Evolutionary conservation across 495 filamentous ascomycete species (phyloP).

Genomic region (Aspergillus sclerotiicarbonarius): DNA sequence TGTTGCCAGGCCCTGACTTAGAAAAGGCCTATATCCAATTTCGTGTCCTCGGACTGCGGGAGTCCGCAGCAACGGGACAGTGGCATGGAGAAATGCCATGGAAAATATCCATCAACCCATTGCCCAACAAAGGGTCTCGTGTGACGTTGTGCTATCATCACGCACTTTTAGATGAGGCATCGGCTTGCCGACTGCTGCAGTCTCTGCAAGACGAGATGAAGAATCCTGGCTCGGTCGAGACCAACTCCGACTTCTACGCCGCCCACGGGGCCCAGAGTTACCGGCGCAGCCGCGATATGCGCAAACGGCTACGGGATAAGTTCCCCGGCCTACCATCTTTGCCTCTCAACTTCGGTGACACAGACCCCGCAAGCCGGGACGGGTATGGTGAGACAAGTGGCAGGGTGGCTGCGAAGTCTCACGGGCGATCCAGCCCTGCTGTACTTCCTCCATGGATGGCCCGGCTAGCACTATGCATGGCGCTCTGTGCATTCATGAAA

Average conservation of each 20-base stretch:
- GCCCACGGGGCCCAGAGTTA: neutral
- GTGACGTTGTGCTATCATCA: neutral
- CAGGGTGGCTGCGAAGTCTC: neutral
- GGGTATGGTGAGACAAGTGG: neutral
- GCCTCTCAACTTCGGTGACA: neutral
- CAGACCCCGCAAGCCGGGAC: neutral
- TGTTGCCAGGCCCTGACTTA: neutral
- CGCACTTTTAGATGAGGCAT: neutral
- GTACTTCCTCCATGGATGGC: neutral
- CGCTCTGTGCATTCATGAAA: neutral
- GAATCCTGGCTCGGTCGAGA: neutral
- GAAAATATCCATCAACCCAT: neutral
- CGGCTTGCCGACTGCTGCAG: neutral
- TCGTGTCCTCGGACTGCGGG: neutral
- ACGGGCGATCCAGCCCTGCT: neutral
- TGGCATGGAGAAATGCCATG: neutral
- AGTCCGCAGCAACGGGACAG: neutral
- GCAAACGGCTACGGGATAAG: neutral
- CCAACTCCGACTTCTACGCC: neutral
- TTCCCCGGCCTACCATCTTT: neutral
- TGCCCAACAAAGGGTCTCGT: neutral
- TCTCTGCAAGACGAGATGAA: neutral
- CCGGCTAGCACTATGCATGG: neutral
- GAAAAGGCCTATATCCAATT: neutral
- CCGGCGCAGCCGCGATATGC: neutral